Evolutionary conservation across 1,139 yeast species (phyloP).

Genomic region (Yamadazyma dendronema): DNA sequence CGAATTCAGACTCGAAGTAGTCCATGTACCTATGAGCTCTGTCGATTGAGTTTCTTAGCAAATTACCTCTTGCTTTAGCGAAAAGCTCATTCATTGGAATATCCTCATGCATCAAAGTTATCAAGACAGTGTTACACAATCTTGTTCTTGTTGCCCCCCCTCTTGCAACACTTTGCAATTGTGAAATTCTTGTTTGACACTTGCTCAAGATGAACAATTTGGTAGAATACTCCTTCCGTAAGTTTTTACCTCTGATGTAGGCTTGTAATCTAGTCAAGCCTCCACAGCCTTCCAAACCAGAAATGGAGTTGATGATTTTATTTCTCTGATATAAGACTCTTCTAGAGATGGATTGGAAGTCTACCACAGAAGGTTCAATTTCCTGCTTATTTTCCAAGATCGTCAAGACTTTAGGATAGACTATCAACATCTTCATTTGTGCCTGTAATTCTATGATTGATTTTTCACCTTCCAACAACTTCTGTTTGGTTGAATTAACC

Average conservation of each 20-base stretch:
- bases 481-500: conserved; percentile 8
- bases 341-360: conserved; percentile 38
- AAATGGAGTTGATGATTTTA: conserved; percentile 14
- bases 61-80: conserved; percentile 47
- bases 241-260: conserved; percentile 28
- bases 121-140: conserved; percentile 44
- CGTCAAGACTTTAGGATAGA: conserved; percentile 21
- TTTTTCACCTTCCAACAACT: conserved; percentile 10
- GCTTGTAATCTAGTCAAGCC: conserved; percentile 32
- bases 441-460: conserved; percentile 28
- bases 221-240: conserved; percentile 22
- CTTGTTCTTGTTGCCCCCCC: conserved; percentile 50
- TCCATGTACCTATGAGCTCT: conserved; percentile 22
- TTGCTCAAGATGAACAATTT: conserved; percentile 18
- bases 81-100: conserved; percentile 34
- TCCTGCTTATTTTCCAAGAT: conserved; percentile 22
- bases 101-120: conserved; percentile 43
- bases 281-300: conserved; percentile 13
- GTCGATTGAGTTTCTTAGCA: conserved; percentile 29
- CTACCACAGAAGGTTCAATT: conserved; percentile 25
- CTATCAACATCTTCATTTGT: conserved; percentile 24
- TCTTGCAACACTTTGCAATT: conserved; percentile 52
- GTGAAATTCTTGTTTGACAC: conserved; percentile 19
- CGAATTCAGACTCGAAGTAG: conserved; percentile 22
- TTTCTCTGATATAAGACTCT: conserved; percentile 24